A percentile compares a stretch with the other conserved stretches of the same genome.
These are phyloP conservation scores for Rosa rugosa DNA, from an alignment of 306 rosid genomes.

Conservation along the genomic window DNA sequence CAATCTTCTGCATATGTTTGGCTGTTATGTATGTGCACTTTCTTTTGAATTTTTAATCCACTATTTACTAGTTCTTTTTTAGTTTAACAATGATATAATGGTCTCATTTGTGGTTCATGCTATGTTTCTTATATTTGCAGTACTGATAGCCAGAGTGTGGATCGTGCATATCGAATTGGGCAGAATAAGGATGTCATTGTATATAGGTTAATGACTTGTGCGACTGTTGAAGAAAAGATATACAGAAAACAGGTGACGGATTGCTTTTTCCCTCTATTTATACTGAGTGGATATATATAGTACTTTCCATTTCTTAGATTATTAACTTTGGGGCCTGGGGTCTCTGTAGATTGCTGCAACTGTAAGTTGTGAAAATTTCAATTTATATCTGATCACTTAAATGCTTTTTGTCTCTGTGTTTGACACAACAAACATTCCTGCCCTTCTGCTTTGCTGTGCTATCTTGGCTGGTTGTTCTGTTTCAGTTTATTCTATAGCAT, in stretches of 20 bases:
- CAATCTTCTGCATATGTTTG: not conserved
- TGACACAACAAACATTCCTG: not conserved
- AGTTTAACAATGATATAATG: slow-evolving; percentile 8
- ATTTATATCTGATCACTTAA: not conserved
- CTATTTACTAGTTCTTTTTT: not conserved
- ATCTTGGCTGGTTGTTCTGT: not conserved
- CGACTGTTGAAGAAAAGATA: slow-evolving; percentile 96
- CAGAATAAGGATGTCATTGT: slow-evolving; percentile 88
- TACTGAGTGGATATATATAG: not conserved
- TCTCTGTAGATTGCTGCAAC: not conserved
- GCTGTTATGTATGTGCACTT: not conserved
- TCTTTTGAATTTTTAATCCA: not conserved
- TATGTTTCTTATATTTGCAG: slow-evolving; percentile 41
- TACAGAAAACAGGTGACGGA: slow-evolving; percentile 80
- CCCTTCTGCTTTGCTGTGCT: not conserved
- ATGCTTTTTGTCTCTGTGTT: not conserved
- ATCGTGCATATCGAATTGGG: slow-evolving; percentile 96
- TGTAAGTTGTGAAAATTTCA: not conserved
- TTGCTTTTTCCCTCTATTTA: slow-evolving; percentile 5
- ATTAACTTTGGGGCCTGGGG: not conserved
- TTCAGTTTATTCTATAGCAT: not conserved
- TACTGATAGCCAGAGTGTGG: slow-evolving; percentile 95
- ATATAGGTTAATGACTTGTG: slow-evolving; percentile 90
- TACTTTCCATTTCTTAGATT: not conserved
- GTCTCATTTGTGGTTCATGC: slow-evolving; percentile 16